Conservation (phyloP, 495 filamentous ascomycete species). For the Friedmanniomyces endolithicus region DNA sequence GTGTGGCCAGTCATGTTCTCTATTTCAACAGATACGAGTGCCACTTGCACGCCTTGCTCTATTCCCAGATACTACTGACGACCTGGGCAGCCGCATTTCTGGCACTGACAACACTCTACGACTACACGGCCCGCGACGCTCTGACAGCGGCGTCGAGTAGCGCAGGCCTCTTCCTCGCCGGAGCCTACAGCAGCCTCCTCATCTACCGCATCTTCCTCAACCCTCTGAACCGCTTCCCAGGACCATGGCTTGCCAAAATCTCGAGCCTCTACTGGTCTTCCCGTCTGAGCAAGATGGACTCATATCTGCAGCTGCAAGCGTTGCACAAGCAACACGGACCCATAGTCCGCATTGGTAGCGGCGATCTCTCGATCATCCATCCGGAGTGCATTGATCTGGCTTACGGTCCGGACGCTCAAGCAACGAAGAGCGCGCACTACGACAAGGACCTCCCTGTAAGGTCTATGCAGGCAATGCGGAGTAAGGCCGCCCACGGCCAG, state of each 20-base stretch:
- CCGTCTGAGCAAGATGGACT: slow-evolving; percentile 3
- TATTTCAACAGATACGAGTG: slow-evolving; percentile 14
- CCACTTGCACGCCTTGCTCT: slow-evolving; percentile 4
- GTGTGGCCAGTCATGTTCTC: slow-evolving; percentile 3
- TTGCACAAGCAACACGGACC: slow-evolving; percentile 15
- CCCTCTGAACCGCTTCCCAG: slow-evolving; percentile 35
- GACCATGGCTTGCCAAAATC: slow-evolving; percentile 33
- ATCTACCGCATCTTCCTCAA: slow-evolving; percentile 38
- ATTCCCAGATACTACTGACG: not conserved
- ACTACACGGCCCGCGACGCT: not conserved
- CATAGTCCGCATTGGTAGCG: slow-evolving; percentile 19
- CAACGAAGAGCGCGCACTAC: slow-evolving; percentile 36
- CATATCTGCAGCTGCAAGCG: slow-evolving; percentile 7
- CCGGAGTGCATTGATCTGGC: slow-evolving; percentile 29
- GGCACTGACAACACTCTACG: not conserved
- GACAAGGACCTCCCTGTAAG: slow-evolving; percentile 24
- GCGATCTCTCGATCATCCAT: slow-evolving; percentile 29
- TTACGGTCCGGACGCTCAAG: slow-evolving; percentile 26
- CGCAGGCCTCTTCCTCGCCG: slow-evolving; percentile 4
- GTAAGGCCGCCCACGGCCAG: slow-evolving; percentile 28
- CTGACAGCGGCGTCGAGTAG: not conserved
- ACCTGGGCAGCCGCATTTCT: not conserved
- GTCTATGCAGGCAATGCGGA: slow-evolving; percentile 32
- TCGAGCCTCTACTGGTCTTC: slow-evolving; percentile 30
- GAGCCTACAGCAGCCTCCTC: slow-evolving; percentile 35